Percentiles rank a stretch among this genome's conserved stretches.
These are phyloP conservation scores for Teratosphaeria destructans DNA, from an alignment of 2,329 filamentous ascomycete genomes.

Conservation along the genomic window DNA sequence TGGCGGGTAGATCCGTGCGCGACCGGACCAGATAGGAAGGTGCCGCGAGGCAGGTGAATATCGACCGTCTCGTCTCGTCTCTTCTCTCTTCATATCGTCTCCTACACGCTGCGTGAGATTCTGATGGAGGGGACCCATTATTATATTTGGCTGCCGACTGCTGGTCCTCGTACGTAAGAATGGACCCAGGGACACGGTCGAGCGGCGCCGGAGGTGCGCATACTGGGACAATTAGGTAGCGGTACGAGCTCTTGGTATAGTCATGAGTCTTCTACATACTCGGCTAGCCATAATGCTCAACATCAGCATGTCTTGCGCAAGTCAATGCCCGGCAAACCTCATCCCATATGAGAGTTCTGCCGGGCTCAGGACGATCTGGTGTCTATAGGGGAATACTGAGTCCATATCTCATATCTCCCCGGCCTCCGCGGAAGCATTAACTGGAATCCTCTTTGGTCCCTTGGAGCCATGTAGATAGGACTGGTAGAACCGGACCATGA, in stretches of 20 bases:
- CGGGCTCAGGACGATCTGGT: not conserved
- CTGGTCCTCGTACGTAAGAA: too few species aligned
- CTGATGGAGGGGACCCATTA: too few species aligned
- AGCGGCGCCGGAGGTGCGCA: not conserved
- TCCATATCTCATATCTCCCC: too few species aligned
- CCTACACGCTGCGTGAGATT: not conserved
- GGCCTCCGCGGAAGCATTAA: too few species aligned
- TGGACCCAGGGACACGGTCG: too few species aligned
- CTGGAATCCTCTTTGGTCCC: too few species aligned
- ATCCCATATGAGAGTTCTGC: not conserved
- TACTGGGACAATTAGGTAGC: not conserved
- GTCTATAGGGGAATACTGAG: too few species aligned
- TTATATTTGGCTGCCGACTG: too few species aligned
- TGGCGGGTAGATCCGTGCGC: not conserved
- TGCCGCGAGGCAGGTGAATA: not conserved
- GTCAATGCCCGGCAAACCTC: not conserved
- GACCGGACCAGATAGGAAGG: not conserved
- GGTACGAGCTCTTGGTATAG: not conserved
- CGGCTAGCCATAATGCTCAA: not conserved
- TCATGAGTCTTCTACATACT: not conserved
- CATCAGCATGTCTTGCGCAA: not conserved
- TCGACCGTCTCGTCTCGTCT: not conserved
- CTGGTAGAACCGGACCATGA: too few species aligned
- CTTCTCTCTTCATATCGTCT: not conserved
- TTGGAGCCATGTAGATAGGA: too few species aligned